These are phyloP conservation scores for Trametes coccinea DNA, from an alignment of 768 basidiomycete species.

Conservation along the genomic window DNA sequence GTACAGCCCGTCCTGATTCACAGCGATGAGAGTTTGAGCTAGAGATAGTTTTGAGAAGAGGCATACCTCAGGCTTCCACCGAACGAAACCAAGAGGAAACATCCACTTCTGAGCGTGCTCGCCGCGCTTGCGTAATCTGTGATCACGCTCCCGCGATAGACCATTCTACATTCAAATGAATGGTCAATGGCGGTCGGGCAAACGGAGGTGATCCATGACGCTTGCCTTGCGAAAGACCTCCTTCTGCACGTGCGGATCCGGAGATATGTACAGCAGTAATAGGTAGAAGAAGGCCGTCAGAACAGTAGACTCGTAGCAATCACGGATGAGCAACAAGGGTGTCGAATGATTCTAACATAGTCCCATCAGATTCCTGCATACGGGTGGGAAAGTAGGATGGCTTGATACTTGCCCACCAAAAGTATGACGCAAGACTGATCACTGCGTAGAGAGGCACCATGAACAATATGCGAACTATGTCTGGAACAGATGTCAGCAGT, in stretches of 20 bases:
- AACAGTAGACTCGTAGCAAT: constrained; percentile 76
- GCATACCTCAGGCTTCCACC: constrained; percentile 58
- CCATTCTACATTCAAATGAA: constrained; percentile 35
- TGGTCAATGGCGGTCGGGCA: background rate
- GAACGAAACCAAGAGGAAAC: constrained; percentile 64
- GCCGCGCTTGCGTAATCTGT: constrained; percentile 42
- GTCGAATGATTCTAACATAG: constrained; percentile 59
- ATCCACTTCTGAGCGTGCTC: constrained; percentile 60
- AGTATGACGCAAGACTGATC: constrained; percentile 66
- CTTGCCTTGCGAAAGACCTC: constrained; percentile 51
- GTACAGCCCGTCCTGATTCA: constrained; percentile 57
- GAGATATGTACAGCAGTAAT: constrained; percentile 68
- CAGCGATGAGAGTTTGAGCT: background rate
- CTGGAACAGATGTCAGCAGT: constrained; percentile 33
- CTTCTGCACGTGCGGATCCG: constrained; percentile 60
- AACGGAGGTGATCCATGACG: background rate
- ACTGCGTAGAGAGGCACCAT: constrained; percentile 78
- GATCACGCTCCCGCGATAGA: constrained; percentile 57
- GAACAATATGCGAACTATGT: constrained; percentile 73
- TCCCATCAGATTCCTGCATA: background rate
- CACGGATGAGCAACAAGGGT: constrained; percentile 66
- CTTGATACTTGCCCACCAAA: constrained; percentile 59
- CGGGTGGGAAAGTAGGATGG: background rate
- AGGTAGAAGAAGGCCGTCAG: constrained; percentile 80
- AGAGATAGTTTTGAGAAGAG: background rate